phyloP scores from a whole-genome alignment of 169 alveolate genomes.

The Neospora caninum region DNA sequence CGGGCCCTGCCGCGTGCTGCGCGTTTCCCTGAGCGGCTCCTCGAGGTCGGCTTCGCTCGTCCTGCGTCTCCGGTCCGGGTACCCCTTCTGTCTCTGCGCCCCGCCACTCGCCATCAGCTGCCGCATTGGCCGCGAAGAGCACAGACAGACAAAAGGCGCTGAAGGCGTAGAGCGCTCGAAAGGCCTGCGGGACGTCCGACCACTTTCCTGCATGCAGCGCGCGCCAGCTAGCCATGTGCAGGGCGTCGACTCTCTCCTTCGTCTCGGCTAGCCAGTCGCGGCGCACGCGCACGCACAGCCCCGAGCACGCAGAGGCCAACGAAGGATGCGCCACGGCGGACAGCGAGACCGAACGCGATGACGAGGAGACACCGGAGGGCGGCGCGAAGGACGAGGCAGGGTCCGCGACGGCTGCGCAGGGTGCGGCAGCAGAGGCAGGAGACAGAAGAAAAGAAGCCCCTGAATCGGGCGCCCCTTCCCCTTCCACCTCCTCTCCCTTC shows the following conservation, averaged over 20 bases:
- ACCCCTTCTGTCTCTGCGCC: not conserved
- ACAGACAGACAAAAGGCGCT: not conserved
- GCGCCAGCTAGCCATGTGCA: constrained; percentile 11
- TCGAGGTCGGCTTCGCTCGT: not conserved
- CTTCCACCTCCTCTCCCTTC: no score
- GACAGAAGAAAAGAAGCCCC: no score
- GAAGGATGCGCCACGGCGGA: not conserved
- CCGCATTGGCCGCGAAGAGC: not conserved
- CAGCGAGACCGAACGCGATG: not conserved
- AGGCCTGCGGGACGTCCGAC: not conserved
- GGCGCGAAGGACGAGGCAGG: not conserved
- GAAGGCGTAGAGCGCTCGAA: not conserved
- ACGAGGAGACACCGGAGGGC: not conserved
- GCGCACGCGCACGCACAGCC: not conserved
- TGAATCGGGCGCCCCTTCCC: no score
- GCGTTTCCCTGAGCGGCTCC: not conserved
- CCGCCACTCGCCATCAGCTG: not conserved
- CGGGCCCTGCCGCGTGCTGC: not conserved
- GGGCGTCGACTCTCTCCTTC: not conserved
- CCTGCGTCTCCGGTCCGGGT: not conserved
- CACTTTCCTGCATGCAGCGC: not conserved
- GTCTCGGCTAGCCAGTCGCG: not conserved
- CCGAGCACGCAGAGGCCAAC: not conserved
- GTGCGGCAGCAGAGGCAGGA: no score
- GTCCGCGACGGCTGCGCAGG: no score